Evolutionary conservation across 2,329 filamentous ascomycete genomes (phyloP).

Genomic region (Stenocarpella maydis): DNA sequence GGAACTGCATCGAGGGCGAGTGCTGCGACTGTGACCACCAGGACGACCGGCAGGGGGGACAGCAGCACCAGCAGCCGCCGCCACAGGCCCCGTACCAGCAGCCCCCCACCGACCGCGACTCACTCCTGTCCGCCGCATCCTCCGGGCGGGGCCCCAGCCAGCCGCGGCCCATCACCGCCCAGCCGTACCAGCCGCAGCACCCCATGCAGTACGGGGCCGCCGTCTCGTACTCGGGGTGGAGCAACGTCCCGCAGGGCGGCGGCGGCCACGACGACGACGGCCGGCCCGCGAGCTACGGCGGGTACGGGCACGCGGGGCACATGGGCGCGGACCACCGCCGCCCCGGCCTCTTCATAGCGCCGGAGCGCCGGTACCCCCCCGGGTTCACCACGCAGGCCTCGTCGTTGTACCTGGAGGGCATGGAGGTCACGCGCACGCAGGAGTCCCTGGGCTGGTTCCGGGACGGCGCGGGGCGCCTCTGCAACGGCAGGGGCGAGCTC

Average conservation of each 20-base stretch:
- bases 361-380: background rate
- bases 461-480: background rate
- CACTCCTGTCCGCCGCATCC: background rate
- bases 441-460: background rate
- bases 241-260: background rate
- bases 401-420: background rate
- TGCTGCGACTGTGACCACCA: background rate
- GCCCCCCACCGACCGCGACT: background rate
- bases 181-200: background rate
- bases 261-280: background rate
- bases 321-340: too few relatives aligned
- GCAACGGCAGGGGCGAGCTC: background rate
- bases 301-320: too few relatives aligned
- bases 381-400: slow-evolving; percentile 5
- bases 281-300: background rate
- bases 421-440: background rate
- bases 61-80: background rate
- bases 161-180: background rate
- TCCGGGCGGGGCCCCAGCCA: slow-evolving; percentile 1
- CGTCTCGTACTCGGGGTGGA: background rate
- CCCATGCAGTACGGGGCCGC: background rate
- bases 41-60: background rate
- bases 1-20: background rate
- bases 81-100: background rate
- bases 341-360: background rate